Percentiles rank a stretch among this genome's conserved stretches.
Conservation (phyloP, 1,284 basidiomycete genomes). For the Vanrija humicola region DNA sequence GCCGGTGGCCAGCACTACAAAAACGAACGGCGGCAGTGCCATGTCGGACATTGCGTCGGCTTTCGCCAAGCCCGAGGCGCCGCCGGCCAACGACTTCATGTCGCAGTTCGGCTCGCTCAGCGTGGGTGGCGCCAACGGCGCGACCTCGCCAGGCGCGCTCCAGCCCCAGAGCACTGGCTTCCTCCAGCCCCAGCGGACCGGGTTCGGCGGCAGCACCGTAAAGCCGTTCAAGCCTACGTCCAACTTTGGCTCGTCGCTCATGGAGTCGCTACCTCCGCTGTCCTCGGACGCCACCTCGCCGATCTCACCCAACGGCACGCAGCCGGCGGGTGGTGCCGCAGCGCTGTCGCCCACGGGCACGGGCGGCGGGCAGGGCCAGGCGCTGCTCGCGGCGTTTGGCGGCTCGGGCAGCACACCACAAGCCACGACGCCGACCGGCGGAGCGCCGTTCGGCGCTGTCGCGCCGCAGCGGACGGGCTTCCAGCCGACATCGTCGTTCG, state of each 20-base stretch:
- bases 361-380: not conserved
- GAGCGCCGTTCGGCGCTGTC: not conserved
- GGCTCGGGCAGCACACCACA: not conserved
- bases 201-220: conserved; percentile 62
- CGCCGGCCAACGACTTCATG: not conserved
- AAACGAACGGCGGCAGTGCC: conserved; percentile 10
- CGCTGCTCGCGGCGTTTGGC: not conserved
- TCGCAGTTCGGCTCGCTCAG: conserved; percentile 2
- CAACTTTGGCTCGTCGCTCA: conserved; percentile 74
- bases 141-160: conserved; percentile 14
- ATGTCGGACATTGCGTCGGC: conserved; percentile 45
- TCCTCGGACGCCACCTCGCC: conserved; percentile 17
- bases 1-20: not conserved
- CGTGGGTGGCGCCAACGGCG: not conserved
- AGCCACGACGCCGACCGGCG: not conserved
- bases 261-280: conserved; percentile 68
- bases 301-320: conserved; percentile 5
- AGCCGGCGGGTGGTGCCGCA: conserved; percentile 22
- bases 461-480: conserved; percentile 52
- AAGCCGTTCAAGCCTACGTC: conserved; percentile 90
- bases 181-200: conserved; percentile 72
- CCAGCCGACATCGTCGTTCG: conserved; percentile 83
- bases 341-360: not conserved
- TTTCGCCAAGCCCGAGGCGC: conserved; percentile 23
- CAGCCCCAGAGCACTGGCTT: conserved; percentile 22